These are phyloP conservation scores for Williopsis jadinii DNA, from an alignment of 1,139 yeast genomes.

Conservation along the genomic window DNA sequence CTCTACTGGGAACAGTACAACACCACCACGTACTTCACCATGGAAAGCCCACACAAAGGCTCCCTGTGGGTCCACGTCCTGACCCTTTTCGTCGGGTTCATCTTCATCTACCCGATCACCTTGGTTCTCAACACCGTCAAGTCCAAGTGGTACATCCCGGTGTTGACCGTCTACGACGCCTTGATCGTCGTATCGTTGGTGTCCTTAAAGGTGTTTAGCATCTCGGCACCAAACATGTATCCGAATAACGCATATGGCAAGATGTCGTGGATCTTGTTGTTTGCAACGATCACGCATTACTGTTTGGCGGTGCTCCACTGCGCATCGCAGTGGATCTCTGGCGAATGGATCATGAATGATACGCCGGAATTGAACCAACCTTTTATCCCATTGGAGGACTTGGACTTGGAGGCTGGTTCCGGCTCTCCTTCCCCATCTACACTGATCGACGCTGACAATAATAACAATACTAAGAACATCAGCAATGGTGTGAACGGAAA, in stretches of 20 bases:
- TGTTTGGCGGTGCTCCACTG: slow-evolving; percentile 40
- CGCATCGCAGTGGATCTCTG: slow-evolving; percentile 36
- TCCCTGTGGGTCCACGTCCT: slow-evolving; percentile 53
- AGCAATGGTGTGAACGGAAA: neutral
- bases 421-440: slow-evolving; percentile 15
- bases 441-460: slow-evolving; percentile 13
- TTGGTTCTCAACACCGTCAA: slow-evolving; percentile 57
- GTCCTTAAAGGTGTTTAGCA: slow-evolving; percentile 53
- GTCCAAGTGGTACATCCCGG: slow-evolving; percentile 51
- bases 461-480: neutral
- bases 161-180: slow-evolving; percentile 44
- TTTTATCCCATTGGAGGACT: slow-evolving; percentile 23
- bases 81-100: slow-evolving; percentile 38
- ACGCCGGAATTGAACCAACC: slow-evolving; percentile 24
- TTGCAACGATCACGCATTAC: slow-evolving; percentile 48
- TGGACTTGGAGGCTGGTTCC: slow-evolving; percentile 15
- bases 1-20: slow-evolving; percentile 74
- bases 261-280: slow-evolving; percentile 54
- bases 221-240: slow-evolving; percentile 58
- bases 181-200: slow-evolving; percentile 44
- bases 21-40: slow-evolving; percentile 69
- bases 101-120: slow-evolving; percentile 62
- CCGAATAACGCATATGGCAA: slow-evolving; percentile 69
- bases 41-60: slow-evolving; percentile 42
- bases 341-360: slow-evolving; percentile 19